Conservation (phyloP, 805 yeast genomes). For the Nakazawaea holstii region DNA sequence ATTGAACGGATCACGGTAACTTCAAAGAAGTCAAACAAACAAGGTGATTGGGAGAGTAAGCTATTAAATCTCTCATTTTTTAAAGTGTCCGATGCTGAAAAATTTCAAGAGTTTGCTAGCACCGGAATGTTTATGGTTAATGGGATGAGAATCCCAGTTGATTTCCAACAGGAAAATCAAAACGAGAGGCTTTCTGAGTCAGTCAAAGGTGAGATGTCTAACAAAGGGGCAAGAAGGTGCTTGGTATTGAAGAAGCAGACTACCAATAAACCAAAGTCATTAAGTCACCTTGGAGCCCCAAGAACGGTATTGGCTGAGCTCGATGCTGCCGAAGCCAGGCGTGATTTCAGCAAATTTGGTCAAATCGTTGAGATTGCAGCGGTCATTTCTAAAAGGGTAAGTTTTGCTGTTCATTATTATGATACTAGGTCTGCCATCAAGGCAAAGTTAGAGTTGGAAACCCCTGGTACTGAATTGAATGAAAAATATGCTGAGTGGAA, state of each 20-base stretch:
- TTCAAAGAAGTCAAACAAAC: constrained; percentile 4
- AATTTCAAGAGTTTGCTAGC: constrained; percentile 45
- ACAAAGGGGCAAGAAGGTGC: constrained; percentile 49
- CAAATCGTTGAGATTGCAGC: constrained; percentile 57
- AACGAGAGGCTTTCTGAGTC: constrained; percentile 1
- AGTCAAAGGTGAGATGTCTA: constrained; percentile 24
- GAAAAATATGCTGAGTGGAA: constrained; percentile 54
- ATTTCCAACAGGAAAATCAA: constrained; percentile 9
- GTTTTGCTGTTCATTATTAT: constrained; percentile 55
- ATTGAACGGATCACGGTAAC: constrained; percentile 43
- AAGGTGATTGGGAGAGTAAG: constrained; percentile 20
- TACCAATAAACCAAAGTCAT: constrained; percentile 17
- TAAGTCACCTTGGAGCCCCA: constrained; percentile 22
- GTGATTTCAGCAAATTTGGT: constrained; percentile 55
- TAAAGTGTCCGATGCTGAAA: constrained; percentile 45
- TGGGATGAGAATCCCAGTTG: constrained; percentile 40
- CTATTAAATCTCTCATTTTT: constrained; percentile 46
- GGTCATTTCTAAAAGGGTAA: constrained; percentile 58
- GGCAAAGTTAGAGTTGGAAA: constrained; percentile 36
- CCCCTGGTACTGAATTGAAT: constrained; percentile 28
- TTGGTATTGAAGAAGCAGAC: constrained; percentile 41
- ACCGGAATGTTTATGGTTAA: constrained; percentile 55
- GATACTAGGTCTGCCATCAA: constrained; percentile 55
- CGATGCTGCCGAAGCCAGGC: constrained; percentile 34
- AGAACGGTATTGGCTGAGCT: constrained; percentile 37